Evolutionary conservation across 129 eudicot species (phyloP), one percentile per base, ranked within the genome.

Genomic region (Arctium lappa): DNA sequence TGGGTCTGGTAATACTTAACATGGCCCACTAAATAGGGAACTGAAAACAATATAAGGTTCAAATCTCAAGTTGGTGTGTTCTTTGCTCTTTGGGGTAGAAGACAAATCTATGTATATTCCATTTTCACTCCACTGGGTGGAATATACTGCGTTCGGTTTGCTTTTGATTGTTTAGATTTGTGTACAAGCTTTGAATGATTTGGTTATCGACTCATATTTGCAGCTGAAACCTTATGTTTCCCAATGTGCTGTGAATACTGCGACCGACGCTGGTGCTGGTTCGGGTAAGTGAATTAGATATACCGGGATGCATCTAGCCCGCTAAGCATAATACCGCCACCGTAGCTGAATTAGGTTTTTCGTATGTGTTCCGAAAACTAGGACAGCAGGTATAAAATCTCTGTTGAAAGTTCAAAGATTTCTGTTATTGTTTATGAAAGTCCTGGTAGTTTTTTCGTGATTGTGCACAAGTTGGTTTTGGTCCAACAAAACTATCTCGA

Each of bases 181-280:
- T 62, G 60, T 69, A 69, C 72, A 13, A 84, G 1, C 29, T 78
- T 70, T 50, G 62, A 77, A 50, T 83, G 11, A 40, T 53, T 36
- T 31, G 74, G 53, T 46, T 36, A 27, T 71, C 37, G 63, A 76
- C 72, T 11, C 1, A 1, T 32, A 34, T 53, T 32, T 84, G 87
- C 87, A 84, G 83, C 75, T 84, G 79, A 84, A 84, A 15, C 79
- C 87, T 7, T 84, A 84, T 84, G 87, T 84, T 78, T 78, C 87
- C 11, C 87, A 84, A 62, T 84, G 87, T 29, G 83, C 77, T 18
- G 4, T 48, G 31, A 69, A 69, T 76, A 77, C 83, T 15, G 65
- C 87, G 73, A 66, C 83, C 0, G 83, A 79, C 34, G 65, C 73
- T 9, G 77, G 73, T 73, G 75, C 75, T 79, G 56, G 83, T 63